Percentiles rank a stretch among this genome's conserved stretches.
These are phyloP conservation scores for Przewalskia tangutica DNA, from an alignment of 257 asterid species.

Conservation along the genomic window DNA sequence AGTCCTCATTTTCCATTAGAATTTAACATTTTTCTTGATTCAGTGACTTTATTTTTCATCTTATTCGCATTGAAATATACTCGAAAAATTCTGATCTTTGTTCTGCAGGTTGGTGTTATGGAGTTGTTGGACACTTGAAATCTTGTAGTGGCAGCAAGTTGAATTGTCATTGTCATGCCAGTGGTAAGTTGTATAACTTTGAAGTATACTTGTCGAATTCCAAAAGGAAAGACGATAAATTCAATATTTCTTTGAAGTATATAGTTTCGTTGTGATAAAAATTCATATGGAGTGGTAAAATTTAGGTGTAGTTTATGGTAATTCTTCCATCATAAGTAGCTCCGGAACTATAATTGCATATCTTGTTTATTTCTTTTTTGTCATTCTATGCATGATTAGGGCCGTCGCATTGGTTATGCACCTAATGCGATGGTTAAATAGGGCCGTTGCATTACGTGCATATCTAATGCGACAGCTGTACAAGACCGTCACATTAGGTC, in stretches of 20 bases:
- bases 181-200: slow-evolving; percentile 28
- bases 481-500: too few relatives aligned
- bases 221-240: not conserved
- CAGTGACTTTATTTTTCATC: not conserved
- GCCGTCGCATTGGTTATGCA: too few relatives aligned
- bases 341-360: not conserved
- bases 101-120: slow-evolving; percentile 97
- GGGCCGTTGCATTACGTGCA: too few relatives aligned
- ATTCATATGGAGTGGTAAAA: not conserved
- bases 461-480: too few relatives aligned
- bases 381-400: not conserved
- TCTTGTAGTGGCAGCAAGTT: slow-evolving; percentile 45
- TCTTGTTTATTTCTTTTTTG: not conserved
- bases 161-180: slow-evolving; percentile 54
- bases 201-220: not conserved
- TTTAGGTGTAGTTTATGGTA: not conserved
- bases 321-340: too few relatives aligned
- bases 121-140: slow-evolving; percentile 84
- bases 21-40: not conserved
- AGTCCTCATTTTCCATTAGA: not conserved
- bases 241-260: not conserved
- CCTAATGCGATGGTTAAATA: too few relatives aligned
- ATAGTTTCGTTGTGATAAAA: too few relatives aligned
- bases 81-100: not conserved
- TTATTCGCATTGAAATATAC: not conserved